phyloP scores from a whole-genome alignment of 2,329 filamentous ascomycete species.

The Pseudocercospora vitis region DNA sequence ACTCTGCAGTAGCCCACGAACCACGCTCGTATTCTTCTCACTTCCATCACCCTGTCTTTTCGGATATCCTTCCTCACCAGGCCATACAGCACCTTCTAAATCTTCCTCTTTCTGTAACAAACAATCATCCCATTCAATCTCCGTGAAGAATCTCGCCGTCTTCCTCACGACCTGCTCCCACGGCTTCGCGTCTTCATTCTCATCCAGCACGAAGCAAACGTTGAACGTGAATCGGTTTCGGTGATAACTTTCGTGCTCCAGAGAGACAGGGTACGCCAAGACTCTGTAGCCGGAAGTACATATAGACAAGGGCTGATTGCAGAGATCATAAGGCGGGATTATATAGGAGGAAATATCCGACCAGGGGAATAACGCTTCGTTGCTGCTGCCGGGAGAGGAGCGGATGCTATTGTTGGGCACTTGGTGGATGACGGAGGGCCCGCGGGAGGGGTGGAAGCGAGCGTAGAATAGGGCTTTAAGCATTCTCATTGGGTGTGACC shows the following conservation, averaged over 20 bases:
- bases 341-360: constrained; percentile 85
- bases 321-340: constrained; percentile 91
- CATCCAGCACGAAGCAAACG: constrained; percentile 80
- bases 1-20: constrained; percentile 74
- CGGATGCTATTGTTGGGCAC: constrained; percentile 31
- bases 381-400: constrained; percentile 10
- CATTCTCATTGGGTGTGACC: constrained; percentile 39
- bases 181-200: constrained; percentile 64
- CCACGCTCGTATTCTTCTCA: constrained; percentile 43
- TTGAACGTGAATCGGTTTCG: constrained; percentile 98
- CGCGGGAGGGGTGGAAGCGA: constrained; percentile 60
- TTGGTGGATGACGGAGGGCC: constrained; percentile 37
- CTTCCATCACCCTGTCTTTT: background rate
- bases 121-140: constrained; percentile 86
- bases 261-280: constrained; percentile 84
- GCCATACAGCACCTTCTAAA: constrained; percentile 29
- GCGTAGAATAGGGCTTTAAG: constrained; percentile 68
- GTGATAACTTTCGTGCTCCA: constrained; percentile 70
- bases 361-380: constrained; percentile 51
- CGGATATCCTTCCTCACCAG: constrained; percentile 35
- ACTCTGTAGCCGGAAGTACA: constrained; percentile 74
- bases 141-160: constrained; percentile 79
- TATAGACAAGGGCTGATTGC: constrained; percentile 83
- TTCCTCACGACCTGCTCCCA: constrained; percentile 72
- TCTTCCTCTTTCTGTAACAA: constrained; percentile 68